Conservation (phyloP, 352 stramenopile species). For the Phytophthora pini region DNA sequence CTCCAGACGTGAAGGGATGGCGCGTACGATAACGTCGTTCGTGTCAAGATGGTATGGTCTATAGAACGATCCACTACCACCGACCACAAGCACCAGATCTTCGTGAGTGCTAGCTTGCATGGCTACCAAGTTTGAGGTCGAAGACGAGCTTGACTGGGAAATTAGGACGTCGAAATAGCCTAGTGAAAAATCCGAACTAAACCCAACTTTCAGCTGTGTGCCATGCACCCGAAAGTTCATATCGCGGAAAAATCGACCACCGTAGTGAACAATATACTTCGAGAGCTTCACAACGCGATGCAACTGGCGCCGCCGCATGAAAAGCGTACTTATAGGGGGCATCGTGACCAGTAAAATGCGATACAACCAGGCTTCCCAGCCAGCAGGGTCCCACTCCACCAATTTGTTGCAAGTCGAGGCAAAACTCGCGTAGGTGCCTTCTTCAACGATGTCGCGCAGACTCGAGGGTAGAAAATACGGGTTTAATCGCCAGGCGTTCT, state of each 20-base stretch:
- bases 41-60: conserved; percentile 83
- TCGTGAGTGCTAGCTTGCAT: conserved; percentile 34
- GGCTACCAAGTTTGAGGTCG: conserved; percentile 33
- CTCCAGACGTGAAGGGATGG: conserved; percentile 68
- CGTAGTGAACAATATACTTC: conserved; percentile 72
- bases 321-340: conserved; percentile 62
- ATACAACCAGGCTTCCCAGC: conserved; percentile 78
- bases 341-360: conserved; percentile 53
- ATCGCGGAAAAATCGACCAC: conserved; percentile 81
- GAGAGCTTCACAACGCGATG: conserved; percentile 66
- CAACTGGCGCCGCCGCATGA: conserved; percentile 75
- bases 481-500: conserved; percentile 70
- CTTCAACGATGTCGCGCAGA: conserved; percentile 78
- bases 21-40: conserved; percentile 83
- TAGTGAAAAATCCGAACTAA: conserved; percentile 86
- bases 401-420: conserved; percentile 78
- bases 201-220: conserved; percentile 81
- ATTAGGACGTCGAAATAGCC: conserved; percentile 85
- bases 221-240: conserved; percentile 82
- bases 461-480: conserved; percentile 59
- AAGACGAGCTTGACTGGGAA: conserved; percentile 36
- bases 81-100: conserved; percentile 63
- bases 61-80: conserved; percentile 83
- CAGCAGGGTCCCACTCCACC: conserved; percentile 56
- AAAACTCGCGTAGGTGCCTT: conserved; percentile 77